phyloP scores from a whole-genome alignment of 768 basidiomycete species.

The Phylloporus sp. region DNA sequence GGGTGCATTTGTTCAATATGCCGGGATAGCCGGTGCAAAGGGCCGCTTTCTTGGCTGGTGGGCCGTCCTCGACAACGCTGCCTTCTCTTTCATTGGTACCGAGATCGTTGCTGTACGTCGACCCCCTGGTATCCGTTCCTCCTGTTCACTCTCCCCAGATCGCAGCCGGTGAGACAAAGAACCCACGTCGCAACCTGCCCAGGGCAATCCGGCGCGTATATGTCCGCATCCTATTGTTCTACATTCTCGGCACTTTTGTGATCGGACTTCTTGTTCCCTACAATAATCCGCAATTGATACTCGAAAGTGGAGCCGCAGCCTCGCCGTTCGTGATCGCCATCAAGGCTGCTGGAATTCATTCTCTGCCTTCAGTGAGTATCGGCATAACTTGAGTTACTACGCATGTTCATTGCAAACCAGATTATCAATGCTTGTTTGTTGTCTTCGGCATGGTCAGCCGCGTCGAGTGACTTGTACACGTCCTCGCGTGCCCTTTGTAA shows the following conservation, averaged over 20 bases:
- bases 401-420: slow-evolving; percentile 30
- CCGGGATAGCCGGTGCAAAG: slow-evolving; percentile 57
- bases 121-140: not conserved
- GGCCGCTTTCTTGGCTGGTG: slow-evolving; percentile 77
- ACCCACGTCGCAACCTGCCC: slow-evolving; percentile 70
- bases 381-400: slow-evolving; percentile 13
- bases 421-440: slow-evolving; percentile 81
- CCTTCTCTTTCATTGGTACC: slow-evolving; percentile 91
- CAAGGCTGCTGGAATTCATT: slow-evolving; percentile 78
- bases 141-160: slow-evolving; percentile 43
- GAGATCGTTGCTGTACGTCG: slow-evolving; percentile 83
- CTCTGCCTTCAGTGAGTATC: slow-evolving; percentile 63
- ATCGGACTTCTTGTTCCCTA: slow-evolving; percentile 85
- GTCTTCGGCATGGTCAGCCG: slow-evolving; percentile 91
- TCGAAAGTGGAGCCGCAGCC: slow-evolving; percentile 55
- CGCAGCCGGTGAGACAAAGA: slow-evolving; percentile 88
- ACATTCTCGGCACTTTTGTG: slow-evolving; percentile 60
- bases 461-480: slow-evolving; percentile 85
- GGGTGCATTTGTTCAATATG: slow-evolving; percentile 79
- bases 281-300: slow-evolving; percentile 50
- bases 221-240: slow-evolving; percentile 80
- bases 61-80: slow-evolving; percentile 78
- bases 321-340: slow-evolving; percentile 95
- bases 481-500: slow-evolving; percentile 81
- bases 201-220: slow-evolving; percentile 57